Evolutionary conservation across 176 grass and related monocot genomes (phyloP).

Genomic region (Bolboschoenus planiculmis): DNA sequence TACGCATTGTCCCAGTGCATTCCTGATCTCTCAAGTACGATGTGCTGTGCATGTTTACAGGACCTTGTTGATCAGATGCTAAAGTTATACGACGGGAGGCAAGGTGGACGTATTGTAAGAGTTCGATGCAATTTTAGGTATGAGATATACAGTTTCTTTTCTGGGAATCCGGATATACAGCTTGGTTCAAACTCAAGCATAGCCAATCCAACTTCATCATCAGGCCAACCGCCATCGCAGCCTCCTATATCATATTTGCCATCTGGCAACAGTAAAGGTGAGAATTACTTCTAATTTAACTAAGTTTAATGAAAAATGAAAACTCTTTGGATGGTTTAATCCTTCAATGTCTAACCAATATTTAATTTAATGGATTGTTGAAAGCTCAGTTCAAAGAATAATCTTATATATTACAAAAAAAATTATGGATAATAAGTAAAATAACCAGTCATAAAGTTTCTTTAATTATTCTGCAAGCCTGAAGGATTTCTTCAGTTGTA

Average conservation of each 20-base stretch:
- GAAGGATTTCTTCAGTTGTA: background rate
- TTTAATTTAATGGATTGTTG: too few species aligned
- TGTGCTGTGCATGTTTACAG: background rate
- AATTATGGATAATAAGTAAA: too few species aligned
- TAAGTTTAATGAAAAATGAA: too few species aligned
- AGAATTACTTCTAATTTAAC: background rate
- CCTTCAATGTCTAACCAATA: too few species aligned
- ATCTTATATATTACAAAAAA: too few species aligned
- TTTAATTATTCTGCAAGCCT: background rate
- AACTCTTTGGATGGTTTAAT: too few species aligned
- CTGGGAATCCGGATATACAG: background rate
- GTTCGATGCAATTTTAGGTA: slow-evolving; percentile 12
- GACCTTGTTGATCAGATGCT: background rate
- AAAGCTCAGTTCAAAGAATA: too few species aligned
- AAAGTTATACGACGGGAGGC: background rate
- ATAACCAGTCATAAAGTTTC: background rate
- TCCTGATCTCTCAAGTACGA: slow-evolving; percentile 21
- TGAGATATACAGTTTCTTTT: slow-evolving; percentile 19
- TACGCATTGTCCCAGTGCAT: slow-evolving; percentile 43
- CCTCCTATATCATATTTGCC: background rate
- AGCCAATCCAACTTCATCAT: background rate
- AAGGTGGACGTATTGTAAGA: background rate
- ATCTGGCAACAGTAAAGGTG: background rate
- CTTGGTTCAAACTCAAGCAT: background rate
- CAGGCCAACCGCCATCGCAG: background rate